These are phyloP conservation scores for Entophlyctis helioformis DNA, from an alignment of 192 early-diverging fungal genomes.

Conservation along the genomic window DNA sequence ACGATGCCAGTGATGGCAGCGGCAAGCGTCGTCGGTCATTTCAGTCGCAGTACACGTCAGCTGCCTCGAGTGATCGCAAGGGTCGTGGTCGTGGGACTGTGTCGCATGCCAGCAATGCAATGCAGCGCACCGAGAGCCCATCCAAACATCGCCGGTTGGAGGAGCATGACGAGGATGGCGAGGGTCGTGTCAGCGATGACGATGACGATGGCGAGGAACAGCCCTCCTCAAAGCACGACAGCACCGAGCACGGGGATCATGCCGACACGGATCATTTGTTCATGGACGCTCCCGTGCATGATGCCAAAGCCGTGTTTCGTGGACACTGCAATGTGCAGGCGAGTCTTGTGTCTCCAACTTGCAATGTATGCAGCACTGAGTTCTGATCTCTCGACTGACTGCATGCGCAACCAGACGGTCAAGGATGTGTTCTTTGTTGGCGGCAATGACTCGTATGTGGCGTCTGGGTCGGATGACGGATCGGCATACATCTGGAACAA, in stretches of 20 bases:
- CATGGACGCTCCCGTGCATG: neutral
- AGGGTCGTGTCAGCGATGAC: neutral
- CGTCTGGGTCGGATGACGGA: slow-evolving; percentile 72
- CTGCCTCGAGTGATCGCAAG: neutral
- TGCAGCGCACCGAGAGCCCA: neutral
- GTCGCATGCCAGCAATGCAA: neutral
- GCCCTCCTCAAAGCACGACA: neutral
- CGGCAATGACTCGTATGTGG: slow-evolving; percentile 49
- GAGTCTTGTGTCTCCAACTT: slow-evolving; percentile 17
- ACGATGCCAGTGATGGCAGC: neutral
- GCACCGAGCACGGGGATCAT: slow-evolving; percentile 3
- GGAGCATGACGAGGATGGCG: neutral
- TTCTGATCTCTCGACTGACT: slow-evolving; percentile 1
- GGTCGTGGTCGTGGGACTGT: too few species aligned
- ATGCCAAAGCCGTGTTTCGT: slow-evolving; percentile 2
- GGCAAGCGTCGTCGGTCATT: neutral
- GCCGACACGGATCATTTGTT: neutral
- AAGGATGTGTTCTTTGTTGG: slow-evolving; percentile 70
- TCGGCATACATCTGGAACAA: slow-evolving; percentile 57
- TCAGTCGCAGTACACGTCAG: neutral
- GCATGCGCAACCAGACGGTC: slow-evolving; percentile 29
- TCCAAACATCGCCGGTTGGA: neutral
- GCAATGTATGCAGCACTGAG: slow-evolving; percentile 1
- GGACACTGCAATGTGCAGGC: slow-evolving; percentile 28
- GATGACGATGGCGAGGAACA: neutral